phyloP scores from a whole-genome alignment of 1,284 basidiomycete species.

The Heterobasidion occidentale region DNA sequence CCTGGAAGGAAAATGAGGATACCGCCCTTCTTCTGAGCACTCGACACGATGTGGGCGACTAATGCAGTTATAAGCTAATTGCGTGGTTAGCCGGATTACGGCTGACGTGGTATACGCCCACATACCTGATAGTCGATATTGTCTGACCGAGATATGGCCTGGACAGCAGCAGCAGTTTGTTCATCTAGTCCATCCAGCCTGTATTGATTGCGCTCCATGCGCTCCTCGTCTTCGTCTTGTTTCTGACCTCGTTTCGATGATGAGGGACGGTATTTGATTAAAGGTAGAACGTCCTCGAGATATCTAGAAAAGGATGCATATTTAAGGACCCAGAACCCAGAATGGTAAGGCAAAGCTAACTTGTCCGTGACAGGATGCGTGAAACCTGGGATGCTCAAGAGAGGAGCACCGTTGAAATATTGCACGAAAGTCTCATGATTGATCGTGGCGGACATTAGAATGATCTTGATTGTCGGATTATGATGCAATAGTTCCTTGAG shows the following conservation, averaged over 20 bases:
- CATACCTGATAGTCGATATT: constrained; percentile 69
- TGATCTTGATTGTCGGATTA: constrained; percentile 74
- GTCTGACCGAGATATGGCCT: constrained; percentile 54
- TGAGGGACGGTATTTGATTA: constrained; percentile 40
- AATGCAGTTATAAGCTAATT: constrained; percentile 61
- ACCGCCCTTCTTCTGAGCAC: constrained; percentile 47
- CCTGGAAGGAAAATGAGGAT: constrained; percentile 88
- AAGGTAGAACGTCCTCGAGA: constrained; percentile 70
- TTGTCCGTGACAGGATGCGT: constrained; percentile 74
- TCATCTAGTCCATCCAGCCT: constrained; percentile 47
- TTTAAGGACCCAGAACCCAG: too few relatives aligned
- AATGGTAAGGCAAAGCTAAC: constrained; percentile 26
- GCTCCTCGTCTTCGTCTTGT: constrained; percentile 42
- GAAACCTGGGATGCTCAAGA: constrained; percentile 80
- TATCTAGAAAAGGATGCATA: constrained; percentile 38
- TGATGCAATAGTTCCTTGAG: constrained; percentile 66
- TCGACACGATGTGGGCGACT: constrained; percentile 58
- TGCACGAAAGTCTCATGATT: constrained; percentile 78
- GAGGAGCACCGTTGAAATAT: constrained; percentile 79
- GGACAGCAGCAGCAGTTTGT: constrained; percentile 46
- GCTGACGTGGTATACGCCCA: background rate
- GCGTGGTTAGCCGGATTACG: constrained; percentile 6
- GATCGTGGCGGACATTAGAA: constrained; percentile 87
- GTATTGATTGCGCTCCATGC: constrained; percentile 39
- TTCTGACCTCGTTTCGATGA: constrained; percentile 22